These are phyloP conservation scores for Orbilia oligospora DNA, from an alignment of 2,329 filamentous ascomycete species.

Conservation along the genomic window DNA sequence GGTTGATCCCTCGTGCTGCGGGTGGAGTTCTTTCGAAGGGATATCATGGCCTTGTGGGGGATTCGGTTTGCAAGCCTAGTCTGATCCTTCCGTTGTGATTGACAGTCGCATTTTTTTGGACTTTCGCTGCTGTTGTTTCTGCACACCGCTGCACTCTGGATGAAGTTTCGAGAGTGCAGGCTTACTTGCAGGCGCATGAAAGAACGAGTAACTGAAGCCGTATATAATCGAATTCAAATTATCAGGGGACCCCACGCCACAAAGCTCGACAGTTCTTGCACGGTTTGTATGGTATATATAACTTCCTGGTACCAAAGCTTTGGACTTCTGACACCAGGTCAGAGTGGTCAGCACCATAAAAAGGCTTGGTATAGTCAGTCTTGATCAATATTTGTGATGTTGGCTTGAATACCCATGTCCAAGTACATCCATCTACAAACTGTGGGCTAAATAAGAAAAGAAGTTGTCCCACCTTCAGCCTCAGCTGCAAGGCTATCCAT, in stretches of 20 bases:
- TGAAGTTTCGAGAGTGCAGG: conserved; percentile 29
- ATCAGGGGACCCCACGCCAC: not conserved
- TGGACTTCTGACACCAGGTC: conserved; percentile 18
- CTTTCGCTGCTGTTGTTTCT: not conserved
- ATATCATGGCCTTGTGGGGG: conserved; percentile 33
- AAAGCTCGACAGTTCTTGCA: conserved; percentile 30
- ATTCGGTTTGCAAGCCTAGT: not conserved
- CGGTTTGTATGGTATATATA: conserved; percentile 30
- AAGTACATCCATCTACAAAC: conserved; percentile 10
- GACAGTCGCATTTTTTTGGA: not conserved
- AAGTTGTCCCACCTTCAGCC: conserved; percentile 55
- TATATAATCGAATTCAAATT: conserved; percentile 41
- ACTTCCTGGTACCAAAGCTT: conserved; percentile 16
- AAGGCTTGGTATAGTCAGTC: conserved; percentile 24
- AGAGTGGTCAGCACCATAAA: conserved; percentile 11
- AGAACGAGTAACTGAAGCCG: conserved; percentile 28
- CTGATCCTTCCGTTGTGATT: conserved; percentile 33
- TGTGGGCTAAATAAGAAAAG: conserved; percentile 49
- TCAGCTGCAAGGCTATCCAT: conserved; percentile 61
- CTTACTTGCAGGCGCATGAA: conserved; percentile 30
- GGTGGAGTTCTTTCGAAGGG: conserved; percentile 8
- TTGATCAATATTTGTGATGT: conserved; percentile 56
- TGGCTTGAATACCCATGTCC: conserved; percentile 47
- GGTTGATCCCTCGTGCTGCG: conserved; percentile 8
- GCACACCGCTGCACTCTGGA: not conserved